A percentile compares a stretch with the other conserved stretches of the same genome.
phyloP scores from a whole-genome alignment of 1,139 yeast species.

The Kazachstania sp. region DNA sequence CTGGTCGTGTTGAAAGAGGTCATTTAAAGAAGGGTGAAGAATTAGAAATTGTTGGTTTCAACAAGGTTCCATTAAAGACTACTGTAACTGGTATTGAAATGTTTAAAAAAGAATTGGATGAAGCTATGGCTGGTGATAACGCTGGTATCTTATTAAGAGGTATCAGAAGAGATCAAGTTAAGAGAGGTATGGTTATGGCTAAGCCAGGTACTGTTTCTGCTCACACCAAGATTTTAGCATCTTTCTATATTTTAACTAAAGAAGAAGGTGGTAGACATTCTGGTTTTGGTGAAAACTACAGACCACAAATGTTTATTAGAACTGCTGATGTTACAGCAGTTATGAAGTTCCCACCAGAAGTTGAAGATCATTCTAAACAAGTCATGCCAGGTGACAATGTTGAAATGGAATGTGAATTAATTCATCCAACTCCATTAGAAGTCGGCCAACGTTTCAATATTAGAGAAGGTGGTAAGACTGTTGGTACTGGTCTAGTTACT shows the following conservation, averaged over 20 bases:
- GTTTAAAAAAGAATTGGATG: conserved; percentile 97
- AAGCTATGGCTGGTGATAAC: conserved; percentile 98
- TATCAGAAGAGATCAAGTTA: conserved; percentile 92
- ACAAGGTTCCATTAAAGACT: conserved; percentile 80
- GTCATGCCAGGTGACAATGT: conserved; percentile 98
- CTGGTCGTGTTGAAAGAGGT: conserved; percentile 99
- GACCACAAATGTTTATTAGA: conserved; percentile 95
- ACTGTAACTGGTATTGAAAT: conserved; percentile 97
- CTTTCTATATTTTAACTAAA: conserved; percentile 82
- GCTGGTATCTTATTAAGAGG: conserved; percentile 98
- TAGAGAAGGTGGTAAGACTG: conserved; percentile 99
- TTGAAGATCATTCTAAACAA: conserved; percentile 77
- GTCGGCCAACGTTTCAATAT: conserved; percentile 96
- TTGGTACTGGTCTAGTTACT: conserved; percentile 96
- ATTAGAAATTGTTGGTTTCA: conserved; percentile 90
- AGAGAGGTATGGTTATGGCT: conserved; percentile 96
- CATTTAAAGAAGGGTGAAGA: conserved; percentile 95
- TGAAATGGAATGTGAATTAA: conserved; percentile 89
- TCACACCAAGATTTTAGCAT: conserved; percentile 89
- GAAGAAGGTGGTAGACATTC: conserved; percentile 99
- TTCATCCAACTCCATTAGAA: conserved; percentile 90
- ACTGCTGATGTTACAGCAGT: conserved; percentile 94
- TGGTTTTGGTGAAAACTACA: conserved; percentile 92
- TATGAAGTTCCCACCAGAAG: conserved; percentile 85
- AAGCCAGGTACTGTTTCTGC: conserved; percentile 90